A percentile compares a stretch with the other conserved stretches of the same genome.
Conservation (phyloP, 306 rosid genomes). For the Prinsepia uniflora region DNA sequence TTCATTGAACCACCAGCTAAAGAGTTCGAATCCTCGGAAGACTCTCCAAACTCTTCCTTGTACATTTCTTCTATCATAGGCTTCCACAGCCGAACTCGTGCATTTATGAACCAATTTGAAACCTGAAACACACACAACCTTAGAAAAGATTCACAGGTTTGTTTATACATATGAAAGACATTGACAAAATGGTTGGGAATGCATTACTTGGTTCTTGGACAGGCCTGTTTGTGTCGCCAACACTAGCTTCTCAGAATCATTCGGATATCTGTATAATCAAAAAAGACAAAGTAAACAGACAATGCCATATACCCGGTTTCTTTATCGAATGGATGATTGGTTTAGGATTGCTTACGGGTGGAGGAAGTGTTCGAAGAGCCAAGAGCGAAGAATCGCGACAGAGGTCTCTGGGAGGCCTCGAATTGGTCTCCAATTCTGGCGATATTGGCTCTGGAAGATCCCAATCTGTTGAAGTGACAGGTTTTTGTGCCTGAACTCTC, state of each 20-base stretch:
- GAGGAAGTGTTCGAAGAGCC: constrained; percentile 90
- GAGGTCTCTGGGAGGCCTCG: constrained; percentile 87
- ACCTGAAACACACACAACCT: constrained; percentile 45
- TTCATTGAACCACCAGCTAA: constrained; percentile 35
- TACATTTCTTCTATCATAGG: constrained; percentile 96
- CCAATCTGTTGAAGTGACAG: constrained; percentile 69
- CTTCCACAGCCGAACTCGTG: constrained; percentile 83
- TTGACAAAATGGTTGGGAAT: constrained; percentile 14
- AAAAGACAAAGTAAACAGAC: constrained; percentile 4
- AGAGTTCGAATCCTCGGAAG: constrained; percentile 72
- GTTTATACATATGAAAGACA: background rate
- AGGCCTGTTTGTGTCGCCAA: constrained; percentile 81
- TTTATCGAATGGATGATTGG: background rate
- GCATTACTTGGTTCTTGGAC: constrained; percentile 68
- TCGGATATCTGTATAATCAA: constrained; percentile 61
- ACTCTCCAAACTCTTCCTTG: constrained; percentile 82
- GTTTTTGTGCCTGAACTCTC: constrained; percentile 42
- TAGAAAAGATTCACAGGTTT: no score
- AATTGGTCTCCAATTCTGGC: constrained; percentile 81
- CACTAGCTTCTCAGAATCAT: constrained; percentile 71
- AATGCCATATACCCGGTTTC: background rate
- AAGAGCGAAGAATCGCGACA: constrained; percentile 70
- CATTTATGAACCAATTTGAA: constrained; percentile 89
- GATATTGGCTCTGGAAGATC: constrained; percentile 47
- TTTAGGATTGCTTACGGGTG: constrained; percentile 61